Base-by-base conservation (phyloP, 805 yeast genomes). In the Starmerella potacharoeniae region DNA sequence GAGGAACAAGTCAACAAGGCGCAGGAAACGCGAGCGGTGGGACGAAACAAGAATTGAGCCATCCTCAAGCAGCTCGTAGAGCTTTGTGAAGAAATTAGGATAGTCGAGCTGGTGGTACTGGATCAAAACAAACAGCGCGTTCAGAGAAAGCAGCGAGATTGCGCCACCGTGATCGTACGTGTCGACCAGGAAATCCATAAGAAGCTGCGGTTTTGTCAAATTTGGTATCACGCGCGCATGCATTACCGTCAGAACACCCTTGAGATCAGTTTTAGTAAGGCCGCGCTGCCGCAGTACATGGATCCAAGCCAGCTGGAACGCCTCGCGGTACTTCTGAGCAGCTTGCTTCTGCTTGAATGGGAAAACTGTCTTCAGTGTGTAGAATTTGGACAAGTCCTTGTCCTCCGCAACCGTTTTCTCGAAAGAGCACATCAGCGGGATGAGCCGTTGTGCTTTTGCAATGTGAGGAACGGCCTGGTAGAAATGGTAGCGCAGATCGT, bases 151-250 rank as follows among this genome's bases (percentile, higher is more conserved):
- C 45, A 91, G 79, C 16, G 90, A 84, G 13, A 83, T 73, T 6
- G 83, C 75, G 4, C 80, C 81, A 47, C 79, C 73, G 52, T 77
- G 71, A 60, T 85, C 76, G 66, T 88, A 90, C 3, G 95, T 83
- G 58, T 86, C 95, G 0, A 96, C 88, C 57, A 91, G 73, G 67
- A 91, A 93, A 71, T 91, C 98, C 96, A 93, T 90, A 47, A 93
- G 71, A 58, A 78, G 75, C 44, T 86, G 84, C 6, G 97, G 95
- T 60, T 81, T 82, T 46, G 78, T 76, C 76, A 88, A 78, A 65
- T 77, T 78, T 40, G 97, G 96, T 39, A 91, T 83, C 43, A 93
- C 76, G 58, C 95, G 73, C 66, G 87, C 88, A 68, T 93, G 97
- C 62, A 93, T 67, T 2, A 89, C 76, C 5, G 80, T 70, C 55